Conservation (phyloP, 2,329 filamentous ascomycete genomes). For the Pseudogymnoascus sp. region DNA sequence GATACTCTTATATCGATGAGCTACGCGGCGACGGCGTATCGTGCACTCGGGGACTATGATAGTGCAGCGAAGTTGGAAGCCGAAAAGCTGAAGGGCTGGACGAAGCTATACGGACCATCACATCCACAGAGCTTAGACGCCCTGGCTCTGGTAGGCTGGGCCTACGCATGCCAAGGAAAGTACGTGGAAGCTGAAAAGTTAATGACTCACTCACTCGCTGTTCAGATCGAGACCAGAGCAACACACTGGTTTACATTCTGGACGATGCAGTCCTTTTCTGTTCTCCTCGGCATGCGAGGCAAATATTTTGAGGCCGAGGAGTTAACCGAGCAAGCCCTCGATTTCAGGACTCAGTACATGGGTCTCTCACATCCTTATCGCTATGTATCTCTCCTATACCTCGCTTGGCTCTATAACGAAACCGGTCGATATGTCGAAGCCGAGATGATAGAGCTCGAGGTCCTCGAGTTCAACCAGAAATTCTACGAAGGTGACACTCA, state of each 20-base stretch:
- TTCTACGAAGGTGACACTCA: not conserved
- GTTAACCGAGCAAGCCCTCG: not conserved
- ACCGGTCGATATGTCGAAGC: not conserved
- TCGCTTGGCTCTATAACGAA: not conserved
- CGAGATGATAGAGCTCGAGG: not conserved
- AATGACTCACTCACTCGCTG: not conserved
- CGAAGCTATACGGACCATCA: not conserved
- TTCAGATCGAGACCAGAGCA: not conserved
- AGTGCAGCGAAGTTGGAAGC: not conserved
- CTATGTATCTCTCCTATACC: not conserved
- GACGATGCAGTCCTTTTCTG: not conserved
- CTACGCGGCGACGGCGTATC: not conserved
- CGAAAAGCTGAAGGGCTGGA: not conserved
- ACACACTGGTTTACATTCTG: not conserved
- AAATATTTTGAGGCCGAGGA: not conserved
- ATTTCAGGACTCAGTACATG: not conserved
- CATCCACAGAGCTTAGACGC: not conserved
- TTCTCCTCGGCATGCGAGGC: not conserved
- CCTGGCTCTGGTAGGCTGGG: not conserved
- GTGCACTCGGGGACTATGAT: not conserved
- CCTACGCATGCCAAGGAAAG: not conserved
- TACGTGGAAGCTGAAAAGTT: not conserved
- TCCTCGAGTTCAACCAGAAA: not conserved
- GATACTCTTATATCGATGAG: conserved; percentile 12
- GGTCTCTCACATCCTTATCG: not conserved